These are phyloP conservation scores for Tylopilus rubrobrunneus DNA, from an alignment of 768 basidiomycete genomes.

Conservation along the genomic window DNA sequence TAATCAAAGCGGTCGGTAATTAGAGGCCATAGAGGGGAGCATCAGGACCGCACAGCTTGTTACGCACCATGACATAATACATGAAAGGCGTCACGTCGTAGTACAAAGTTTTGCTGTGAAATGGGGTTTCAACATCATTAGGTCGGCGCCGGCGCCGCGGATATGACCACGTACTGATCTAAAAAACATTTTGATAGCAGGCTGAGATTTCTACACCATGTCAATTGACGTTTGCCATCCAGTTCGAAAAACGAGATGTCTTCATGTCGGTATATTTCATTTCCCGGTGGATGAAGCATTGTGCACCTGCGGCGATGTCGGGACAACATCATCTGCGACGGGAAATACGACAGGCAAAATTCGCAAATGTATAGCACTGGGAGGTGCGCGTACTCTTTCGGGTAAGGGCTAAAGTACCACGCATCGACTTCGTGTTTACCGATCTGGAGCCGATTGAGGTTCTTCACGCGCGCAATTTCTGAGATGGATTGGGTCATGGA, in stretches of 20 bases:
- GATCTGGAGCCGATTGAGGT: constrained; percentile 94
- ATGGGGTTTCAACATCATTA: constrained; percentile 4
- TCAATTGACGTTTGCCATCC: constrained; percentile 92
- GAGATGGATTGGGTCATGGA: constrained; percentile 99
- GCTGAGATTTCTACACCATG: constrained; percentile 96
- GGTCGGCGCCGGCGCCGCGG: constrained; percentile 8
- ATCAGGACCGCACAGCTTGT: constrained; percentile 1
- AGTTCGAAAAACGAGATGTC: constrained; percentile 98
- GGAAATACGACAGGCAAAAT: constrained; percentile 93
- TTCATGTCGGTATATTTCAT: constrained; percentile 98
- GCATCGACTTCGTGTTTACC: constrained; percentile 96
- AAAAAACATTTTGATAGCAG: constrained; percentile 97
- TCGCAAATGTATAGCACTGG: constrained; percentile 97
- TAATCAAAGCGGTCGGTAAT: constrained; percentile 27
- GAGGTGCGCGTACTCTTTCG: constrained; percentile 95
- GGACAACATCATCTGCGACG: constrained; percentile 84
- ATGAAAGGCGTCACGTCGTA: constrained; percentile 99
- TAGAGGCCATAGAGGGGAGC: constrained; percentile 8
- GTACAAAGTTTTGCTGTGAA: constrained; percentile 87
- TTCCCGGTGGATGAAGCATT: constrained; percentile 92
- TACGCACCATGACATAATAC: constrained; percentile 95
- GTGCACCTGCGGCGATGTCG: constrained; percentile 91
- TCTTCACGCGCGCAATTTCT: constrained; percentile 97
- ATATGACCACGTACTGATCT: constrained; percentile 72
- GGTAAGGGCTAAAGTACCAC: constrained; percentile 99